phyloP scores from a whole-genome alignment of 345 rosid species.

The Boechera divaricarpa region DNA sequence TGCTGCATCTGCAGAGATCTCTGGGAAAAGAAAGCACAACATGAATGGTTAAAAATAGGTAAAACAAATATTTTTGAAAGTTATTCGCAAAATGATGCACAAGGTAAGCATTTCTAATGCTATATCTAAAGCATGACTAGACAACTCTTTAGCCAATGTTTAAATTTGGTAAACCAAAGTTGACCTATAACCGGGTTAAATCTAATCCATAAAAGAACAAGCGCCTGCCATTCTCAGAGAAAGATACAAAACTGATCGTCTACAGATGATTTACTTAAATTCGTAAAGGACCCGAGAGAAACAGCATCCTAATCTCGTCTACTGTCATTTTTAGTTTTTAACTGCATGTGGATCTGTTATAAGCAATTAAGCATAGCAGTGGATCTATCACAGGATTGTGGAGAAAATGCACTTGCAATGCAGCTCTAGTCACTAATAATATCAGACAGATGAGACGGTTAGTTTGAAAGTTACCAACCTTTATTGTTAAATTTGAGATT shows the following conservation, averaged over 20 bases:
- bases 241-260: constrained; percentile 6
- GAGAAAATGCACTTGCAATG: constrained; percentile 25
- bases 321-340: constrained; percentile 19
- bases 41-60: constrained; percentile 8
- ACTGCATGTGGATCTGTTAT: constrained; percentile 6
- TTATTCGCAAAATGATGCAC: not conserved
- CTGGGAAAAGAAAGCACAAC: constrained; percentile 28
- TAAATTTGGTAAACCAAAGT: not conserved
- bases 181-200: not conserved
- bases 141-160: not conserved
- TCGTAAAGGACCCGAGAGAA: not conserved
- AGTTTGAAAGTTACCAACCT: constrained; percentile 49
- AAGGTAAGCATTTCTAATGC: not conserved
- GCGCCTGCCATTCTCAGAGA: not conserved
- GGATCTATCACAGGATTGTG: constrained; percentile 11
- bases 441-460: constrained; percentile 17
- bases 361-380: constrained; percentile 1
- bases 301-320: constrained; percentile 11
- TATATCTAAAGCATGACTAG: constrained; percentile 2
- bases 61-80: not conserved
- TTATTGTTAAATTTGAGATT: constrained; percentile 44
- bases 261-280: constrained; percentile 2
- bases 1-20: constrained; percentile 38
- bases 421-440: constrained; percentile 8
- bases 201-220: not conserved